phyloP scores from a whole-genome alignment of 805 yeast genomes.

The Metschnikowia proteae region DNA sequence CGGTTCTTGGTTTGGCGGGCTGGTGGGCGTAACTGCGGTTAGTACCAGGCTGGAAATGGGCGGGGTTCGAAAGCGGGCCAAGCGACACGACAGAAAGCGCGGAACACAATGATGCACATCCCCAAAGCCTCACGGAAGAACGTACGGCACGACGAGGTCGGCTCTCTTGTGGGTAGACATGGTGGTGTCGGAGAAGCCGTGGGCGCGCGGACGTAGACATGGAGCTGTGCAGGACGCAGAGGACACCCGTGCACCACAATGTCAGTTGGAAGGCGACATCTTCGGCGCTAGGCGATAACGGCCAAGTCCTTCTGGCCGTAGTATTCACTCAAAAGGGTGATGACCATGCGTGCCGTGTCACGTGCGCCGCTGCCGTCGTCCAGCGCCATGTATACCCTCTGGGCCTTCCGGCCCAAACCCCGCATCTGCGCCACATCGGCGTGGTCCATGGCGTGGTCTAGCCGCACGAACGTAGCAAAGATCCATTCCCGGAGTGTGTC shows the following conservation, averaged over 20 bases:
- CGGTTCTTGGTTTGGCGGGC: conserved; percentile 47
- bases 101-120: too few species aligned
- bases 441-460: conserved; percentile 34
- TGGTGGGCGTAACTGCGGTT: conserved; percentile 41
- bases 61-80: too few species aligned
- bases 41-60: conserved; percentile 1
- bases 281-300: not conserved
- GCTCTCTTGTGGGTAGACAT: conserved; percentile 17
- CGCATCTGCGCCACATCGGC: conserved; percentile 33
- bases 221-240: not conserved
- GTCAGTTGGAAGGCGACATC: too few species aligned
- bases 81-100: too few species aligned
- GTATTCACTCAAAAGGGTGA: conserved; percentile 30
- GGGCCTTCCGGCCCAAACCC: conserved; percentile 38
- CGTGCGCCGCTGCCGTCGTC: not conserved
- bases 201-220: not conserved
- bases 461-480: conserved; percentile 29
- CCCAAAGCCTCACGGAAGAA: not conserved
- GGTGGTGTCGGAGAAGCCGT: not conserved
- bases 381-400: conserved; percentile 19
- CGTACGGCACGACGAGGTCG: conserved; percentile 18
- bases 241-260: not conserved
- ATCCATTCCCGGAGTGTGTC: conserved; percentile 34
- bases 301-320: conserved; percentile 35
- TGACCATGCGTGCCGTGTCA: conserved; percentile 21